A percentile compares a stretch with the other conserved stretches of the same genome.
phyloP scores from a whole-genome alignment of 805 yeast species.

The Wickerhamiella domercqiae region DNA sequence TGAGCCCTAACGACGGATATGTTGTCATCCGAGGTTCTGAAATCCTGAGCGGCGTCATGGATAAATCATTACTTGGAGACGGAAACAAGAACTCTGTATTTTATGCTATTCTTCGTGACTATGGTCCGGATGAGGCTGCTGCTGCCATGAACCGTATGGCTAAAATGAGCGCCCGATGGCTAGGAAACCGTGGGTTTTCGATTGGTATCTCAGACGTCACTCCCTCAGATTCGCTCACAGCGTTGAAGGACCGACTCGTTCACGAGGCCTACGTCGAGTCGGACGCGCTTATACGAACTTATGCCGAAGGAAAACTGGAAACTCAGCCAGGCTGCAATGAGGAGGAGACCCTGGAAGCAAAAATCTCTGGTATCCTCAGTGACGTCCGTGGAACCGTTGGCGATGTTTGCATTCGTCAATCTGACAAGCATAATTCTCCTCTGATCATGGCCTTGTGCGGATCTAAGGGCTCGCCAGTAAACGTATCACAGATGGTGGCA shows the following conservation, averaged over 20 bases:
- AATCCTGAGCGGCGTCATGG: slow-evolving; percentile 89
- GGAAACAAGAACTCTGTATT: slow-evolving; percentile 96
- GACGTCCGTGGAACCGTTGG: slow-evolving; percentile 99
- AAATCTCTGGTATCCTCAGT: slow-evolving; percentile 88
- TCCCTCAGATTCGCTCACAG: slow-evolving; percentile 65
- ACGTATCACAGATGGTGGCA: slow-evolving; percentile 99
- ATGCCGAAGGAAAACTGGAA: slow-evolving; percentile 74
- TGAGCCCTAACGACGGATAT: slow-evolving; percentile 96
- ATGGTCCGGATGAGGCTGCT: slow-evolving; percentile 94
- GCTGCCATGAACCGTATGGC: slow-evolving; percentile 98
- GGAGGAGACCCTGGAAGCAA: slow-evolving; percentile 95
- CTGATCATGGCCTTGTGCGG: slow-evolving; percentile 99
- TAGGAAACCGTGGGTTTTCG: slow-evolving; percentile 92
- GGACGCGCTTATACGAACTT: slow-evolving; percentile 72
- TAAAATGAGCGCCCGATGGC: slow-evolving; percentile 86
- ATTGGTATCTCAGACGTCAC: slow-evolving; percentile 97
- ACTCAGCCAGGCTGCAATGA: slow-evolving; percentile 99
- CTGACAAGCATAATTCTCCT: slow-evolving; percentile 85
- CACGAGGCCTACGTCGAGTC: slow-evolving; percentile 81
- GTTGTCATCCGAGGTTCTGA: slow-evolving; percentile 82
- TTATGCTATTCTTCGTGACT: slow-evolving; percentile 86
- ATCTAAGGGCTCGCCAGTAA: slow-evolving; percentile 93
- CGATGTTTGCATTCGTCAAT: slow-evolving; percentile 86
- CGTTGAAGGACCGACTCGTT: slow-evolving; percentile 73
- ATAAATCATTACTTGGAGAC: slow-evolving; percentile 88